Base-by-base conservation (phyloP, 2,329 filamentous ascomycete species). In the Colletotrichum shisoi region DNA sequence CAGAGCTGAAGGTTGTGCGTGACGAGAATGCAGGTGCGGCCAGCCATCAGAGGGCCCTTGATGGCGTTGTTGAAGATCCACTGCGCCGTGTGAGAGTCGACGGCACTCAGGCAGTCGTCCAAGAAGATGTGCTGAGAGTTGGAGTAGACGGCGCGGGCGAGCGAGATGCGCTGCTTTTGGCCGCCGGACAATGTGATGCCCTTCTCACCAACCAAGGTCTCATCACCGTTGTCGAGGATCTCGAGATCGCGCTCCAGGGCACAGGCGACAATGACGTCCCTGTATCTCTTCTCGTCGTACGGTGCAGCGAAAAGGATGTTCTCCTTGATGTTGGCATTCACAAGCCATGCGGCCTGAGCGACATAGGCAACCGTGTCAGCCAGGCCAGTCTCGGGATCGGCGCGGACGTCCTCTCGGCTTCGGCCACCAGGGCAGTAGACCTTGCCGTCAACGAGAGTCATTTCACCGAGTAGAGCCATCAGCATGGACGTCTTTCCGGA, bases 11-110 rank as follows among this genome's bases (percentile, higher is more conserved):
- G 87, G 74, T 98, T 99, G 81, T 99, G 95, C 0, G 95, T 97
- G 42, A 99, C 94, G 49, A 99, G 84, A 61, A 99, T 92, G 77
- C 95, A 98, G 34, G 95, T 98, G 48, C 95, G 89, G 74, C 89
- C 85, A 65, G 85, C 81, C 95, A 99, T 98, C 58, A 99, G 80
- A 6, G 92, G 91, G 2, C 95, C 95, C 72, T 89, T 89, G 70
- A 99, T 89, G 67, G 94, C 96, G 78, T 97, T 91, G 75, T 91
- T 91, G 79, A 98, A 98, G 71, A 99, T 98, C 90, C 96, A 97
- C 77, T 97, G 96, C 2, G 94, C 94, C 0, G 95, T 98, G 73
- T 99, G 95, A 3, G 95, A 96, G 77, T 99, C 95, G 40, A 99
- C 95, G 34, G 95, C 95, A 75, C 94, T 97, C 49, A 99, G 84